These are phyloP conservation scores for Cordyceps farinosa DNA, from an alignment of 2,329 filamentous ascomycete genomes.

Conservation along the genomic window DNA sequence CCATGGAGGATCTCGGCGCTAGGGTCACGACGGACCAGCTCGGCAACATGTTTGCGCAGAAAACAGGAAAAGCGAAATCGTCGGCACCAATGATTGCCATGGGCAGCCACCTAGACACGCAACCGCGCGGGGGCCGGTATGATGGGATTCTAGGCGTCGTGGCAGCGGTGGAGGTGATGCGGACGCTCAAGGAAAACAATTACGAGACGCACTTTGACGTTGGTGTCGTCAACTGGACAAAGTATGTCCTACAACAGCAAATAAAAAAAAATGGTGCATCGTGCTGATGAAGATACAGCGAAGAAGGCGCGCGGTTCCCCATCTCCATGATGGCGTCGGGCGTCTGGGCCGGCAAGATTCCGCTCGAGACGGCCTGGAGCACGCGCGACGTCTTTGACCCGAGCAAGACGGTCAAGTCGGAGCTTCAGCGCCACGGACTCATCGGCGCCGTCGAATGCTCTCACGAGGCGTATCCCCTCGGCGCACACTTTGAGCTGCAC, in stretches of 20 bases:
- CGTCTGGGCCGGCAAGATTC: slow-evolving; percentile 69
- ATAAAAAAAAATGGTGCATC: not conserved
- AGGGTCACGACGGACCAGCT: slow-evolving; percentile 67
- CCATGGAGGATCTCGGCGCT: slow-evolving; percentile 62
- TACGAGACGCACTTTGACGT: slow-evolving; percentile 68
- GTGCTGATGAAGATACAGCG: slow-evolving; percentile 40
- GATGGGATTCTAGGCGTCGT: slow-evolving; percentile 75
- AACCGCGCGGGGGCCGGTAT: slow-evolving; percentile 63
- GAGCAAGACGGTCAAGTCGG: slow-evolving; percentile 28
- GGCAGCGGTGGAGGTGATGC: slow-evolving; percentile 69
- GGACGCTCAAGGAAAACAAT: slow-evolving; percentile 58
- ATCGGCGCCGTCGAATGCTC: slow-evolving; percentile 39
- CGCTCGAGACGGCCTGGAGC: slow-evolving; percentile 58
- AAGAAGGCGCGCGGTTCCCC: slow-evolving; percentile 78
- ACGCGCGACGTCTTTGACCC: slow-evolving; percentile 53
- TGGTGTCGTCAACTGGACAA: slow-evolving; percentile 76
- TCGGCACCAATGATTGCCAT: slow-evolving; percentile 61
- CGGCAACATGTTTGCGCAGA: slow-evolving; percentile 75
- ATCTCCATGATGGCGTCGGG: slow-evolving; percentile 73
- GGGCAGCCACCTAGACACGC: slow-evolving; percentile 67
- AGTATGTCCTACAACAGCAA: slow-evolving; percentile 38
- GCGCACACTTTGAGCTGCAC: slow-evolving; percentile 78
- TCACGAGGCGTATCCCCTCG: slow-evolving; percentile 48
- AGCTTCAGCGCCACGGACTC: slow-evolving; percentile 67
- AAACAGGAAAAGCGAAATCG: slow-evolving; percentile 55